phyloP scores from a whole-genome alignment of 208 protist genomes.

The Leishmania mexicana region DNA sequence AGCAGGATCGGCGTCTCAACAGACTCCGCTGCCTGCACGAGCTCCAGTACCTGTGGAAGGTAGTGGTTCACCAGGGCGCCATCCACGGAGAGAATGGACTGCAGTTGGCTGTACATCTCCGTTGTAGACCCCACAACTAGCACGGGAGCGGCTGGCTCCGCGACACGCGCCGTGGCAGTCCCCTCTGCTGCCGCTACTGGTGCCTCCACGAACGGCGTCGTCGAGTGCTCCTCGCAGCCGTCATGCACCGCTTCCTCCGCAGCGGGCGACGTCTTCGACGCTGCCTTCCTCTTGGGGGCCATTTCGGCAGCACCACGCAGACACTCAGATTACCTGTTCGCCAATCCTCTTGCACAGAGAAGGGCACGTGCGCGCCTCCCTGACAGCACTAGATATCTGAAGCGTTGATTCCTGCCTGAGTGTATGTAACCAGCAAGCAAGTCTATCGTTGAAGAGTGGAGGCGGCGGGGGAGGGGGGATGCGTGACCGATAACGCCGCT shows the following conservation, averaged over 20 bases:
- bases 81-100: conserved; percentile 55
- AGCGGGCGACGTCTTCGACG: conserved; percentile 17
- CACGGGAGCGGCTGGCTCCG: conserved; percentile 19
- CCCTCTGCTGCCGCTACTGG: neutral
- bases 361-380: neutral
- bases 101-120: conserved; percentile 75
- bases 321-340: neutral
- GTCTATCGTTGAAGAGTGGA: neutral
- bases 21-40: conserved; percentile 68
- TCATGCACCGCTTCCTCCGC: conserved; percentile 3
- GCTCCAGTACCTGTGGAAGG: conserved; percentile 51
- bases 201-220: neutral
- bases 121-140: conserved; percentile 38
- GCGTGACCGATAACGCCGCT: neutral
- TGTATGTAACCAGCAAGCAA: neutral
- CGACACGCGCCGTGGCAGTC: conserved; percentile 4
- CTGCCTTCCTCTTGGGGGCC: conserved; percentile 68
- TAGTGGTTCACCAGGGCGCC: conserved; percentile 57
- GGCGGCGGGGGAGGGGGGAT: neutral
- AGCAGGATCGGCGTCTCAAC: conserved; percentile 63
- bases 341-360: conserved; percentile 4
- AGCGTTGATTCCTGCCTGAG: neutral
- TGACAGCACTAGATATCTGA: neutral
- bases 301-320: conserved; percentile 26
- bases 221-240: neutral